Base-by-base conservation (phyloP, 176 grass and related monocot species). In the Typha latifolia region DNA sequence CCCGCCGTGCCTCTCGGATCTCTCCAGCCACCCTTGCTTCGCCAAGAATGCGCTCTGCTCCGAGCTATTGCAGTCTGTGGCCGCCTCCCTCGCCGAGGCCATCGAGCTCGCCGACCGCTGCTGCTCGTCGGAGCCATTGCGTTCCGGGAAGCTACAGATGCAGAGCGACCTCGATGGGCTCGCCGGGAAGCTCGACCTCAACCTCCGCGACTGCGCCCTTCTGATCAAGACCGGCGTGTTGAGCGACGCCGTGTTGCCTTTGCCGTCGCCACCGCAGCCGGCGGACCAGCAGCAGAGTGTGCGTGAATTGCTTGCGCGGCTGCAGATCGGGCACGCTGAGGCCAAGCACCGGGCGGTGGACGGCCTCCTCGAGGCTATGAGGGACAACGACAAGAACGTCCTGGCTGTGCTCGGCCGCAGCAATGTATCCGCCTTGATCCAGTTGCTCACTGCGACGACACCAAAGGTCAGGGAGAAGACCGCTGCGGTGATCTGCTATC, bases 131-230 rank as follows among this genome's bases (percentile, higher is more conserved):
- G 31, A 83, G 69, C 55, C 74, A 3, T 63, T 73, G 0, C 76
- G 51, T 19, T 3, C 77, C 1, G 90, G 90, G 20, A 95, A 95
- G 72, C 81, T 95, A 4, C 90, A 95, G 72, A 90, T 90, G 90
- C 86, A 99, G 84, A 99, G 95, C 68, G 84, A 94, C 70, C 89
- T 99, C 26, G 95, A 99, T 29, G 86, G 86, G 22, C 76, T 99
- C 49, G 67, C 89, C 5, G 89, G 86, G 48, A 93, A 94, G 75
- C 81, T 99, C 64, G 95, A 94, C 55, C 89, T 99, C 1, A 90
- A 90, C 72, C 83, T 99, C 59, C 70, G 89, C 16, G 89, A 99
- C n/a, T 99, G 95, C 14, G 69, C 62, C 3, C 89, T 99, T 12
- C 84, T 99, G 7, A 73, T 99, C 71, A 99, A 99, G 90, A 94